These are phyloP conservation scores for Pontederia paniculata DNA, from an alignment of 176 grass and related monocot genomes.

Conservation along the genomic window DNA sequence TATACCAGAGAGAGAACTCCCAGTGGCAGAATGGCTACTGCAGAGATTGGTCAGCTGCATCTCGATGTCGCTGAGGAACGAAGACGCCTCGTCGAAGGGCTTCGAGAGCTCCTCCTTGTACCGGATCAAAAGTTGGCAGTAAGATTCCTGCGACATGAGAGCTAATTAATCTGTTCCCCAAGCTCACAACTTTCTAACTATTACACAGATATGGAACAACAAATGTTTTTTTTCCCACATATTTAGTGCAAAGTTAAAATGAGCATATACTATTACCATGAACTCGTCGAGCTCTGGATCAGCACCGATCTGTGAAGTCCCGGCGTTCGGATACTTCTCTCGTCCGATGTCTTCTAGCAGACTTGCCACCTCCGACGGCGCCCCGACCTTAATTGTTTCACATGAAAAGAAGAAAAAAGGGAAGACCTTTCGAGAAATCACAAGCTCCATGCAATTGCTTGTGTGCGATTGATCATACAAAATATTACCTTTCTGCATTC, in stretches of 20 bases:
- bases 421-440: background rate
- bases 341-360: constrained; percentile 72
- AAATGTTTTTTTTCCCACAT: background rate
- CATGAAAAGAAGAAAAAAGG: background rate
- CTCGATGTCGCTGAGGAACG: constrained; percentile 78
- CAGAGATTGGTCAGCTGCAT: constrained; percentile 70
- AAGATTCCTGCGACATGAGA: constrained; percentile 40
- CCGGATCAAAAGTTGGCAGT: constrained; percentile 56
- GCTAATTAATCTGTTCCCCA: no score
- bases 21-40: constrained; percentile 21
- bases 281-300: constrained; percentile 97
- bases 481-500: constrained; percentile 77
- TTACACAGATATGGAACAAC: background rate
- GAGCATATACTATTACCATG: constrained; percentile 39
- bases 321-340: constrained; percentile 23
- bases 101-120: constrained; percentile 89
- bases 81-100: constrained; percentile 80
- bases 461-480: background rate
- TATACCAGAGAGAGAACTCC: constrained; percentile 11
- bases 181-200: no score
- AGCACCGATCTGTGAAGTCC: constrained; percentile 33
- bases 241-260: background rate
- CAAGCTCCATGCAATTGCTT: background rate
- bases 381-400: constrained; percentile 44
- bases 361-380: constrained; percentile 67